Conservation (phyloP, 352 stramenopile species). For the Aphanomyces stellatus region DNA sequence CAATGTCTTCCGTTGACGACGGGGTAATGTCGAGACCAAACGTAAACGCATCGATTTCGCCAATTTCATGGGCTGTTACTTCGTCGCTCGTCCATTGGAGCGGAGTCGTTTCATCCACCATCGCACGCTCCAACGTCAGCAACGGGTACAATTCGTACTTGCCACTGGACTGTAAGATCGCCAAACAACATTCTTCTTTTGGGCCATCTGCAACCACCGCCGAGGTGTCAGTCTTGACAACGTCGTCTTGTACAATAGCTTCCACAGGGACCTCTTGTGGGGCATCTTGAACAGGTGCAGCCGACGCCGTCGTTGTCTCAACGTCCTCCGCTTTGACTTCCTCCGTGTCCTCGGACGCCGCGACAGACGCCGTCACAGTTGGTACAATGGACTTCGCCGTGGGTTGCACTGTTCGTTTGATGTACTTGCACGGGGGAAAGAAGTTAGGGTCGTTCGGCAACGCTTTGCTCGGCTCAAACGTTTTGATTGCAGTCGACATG, state of each 20-base stretch:
- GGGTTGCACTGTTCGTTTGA: not conserved
- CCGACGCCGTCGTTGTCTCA: not conserved
- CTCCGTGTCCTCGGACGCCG: not conserved
- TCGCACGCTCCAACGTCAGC: slow-evolving; percentile 5
- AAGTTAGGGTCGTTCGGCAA: not conserved
- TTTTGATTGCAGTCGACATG: slow-evolving; percentile 14
- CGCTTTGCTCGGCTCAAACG: not conserved
- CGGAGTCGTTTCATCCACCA: not conserved
- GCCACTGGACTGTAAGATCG: not conserved
- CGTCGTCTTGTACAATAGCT: not conserved
- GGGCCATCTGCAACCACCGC: too few species aligned
- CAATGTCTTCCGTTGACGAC: slow-evolving; percentile 1
- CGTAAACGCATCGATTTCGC: slow-evolving; percentile 13
- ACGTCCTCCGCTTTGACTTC: slow-evolving; percentile 6
- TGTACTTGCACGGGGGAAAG: slow-evolving; percentile 9
- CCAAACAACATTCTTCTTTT: slow-evolving; percentile 18
- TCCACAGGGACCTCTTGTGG: not conserved
- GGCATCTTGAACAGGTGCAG: too few species aligned
- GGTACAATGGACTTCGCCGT: not conserved
- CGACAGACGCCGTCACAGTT: not conserved
- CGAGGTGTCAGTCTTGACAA: not conserved
- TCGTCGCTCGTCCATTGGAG: slow-evolving; percentile 9
- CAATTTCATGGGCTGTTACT: slow-evolving; percentile 3
- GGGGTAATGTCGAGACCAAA: not conserved
- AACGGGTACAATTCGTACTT: slow-evolving; percentile 15